These are phyloP conservation scores for Pythium dissotocum DNA, from an alignment of 352 stramenopile genomes.

Conservation along the genomic window DNA sequence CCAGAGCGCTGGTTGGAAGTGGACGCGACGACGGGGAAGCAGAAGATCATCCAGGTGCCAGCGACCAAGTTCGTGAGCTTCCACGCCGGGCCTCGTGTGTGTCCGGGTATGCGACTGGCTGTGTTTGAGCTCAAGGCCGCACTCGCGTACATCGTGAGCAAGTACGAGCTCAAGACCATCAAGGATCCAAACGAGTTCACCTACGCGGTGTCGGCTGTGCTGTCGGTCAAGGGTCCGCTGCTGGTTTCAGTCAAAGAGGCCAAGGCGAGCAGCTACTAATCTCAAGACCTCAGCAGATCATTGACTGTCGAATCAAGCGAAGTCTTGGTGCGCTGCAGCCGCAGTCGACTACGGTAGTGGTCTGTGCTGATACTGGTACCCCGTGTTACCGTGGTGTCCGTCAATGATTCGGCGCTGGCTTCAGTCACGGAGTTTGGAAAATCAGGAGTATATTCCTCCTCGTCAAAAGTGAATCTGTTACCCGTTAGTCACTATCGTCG, in stretches of 20 bases:
- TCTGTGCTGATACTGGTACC: no score
- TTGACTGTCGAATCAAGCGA: no score
- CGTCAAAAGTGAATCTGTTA: no score
- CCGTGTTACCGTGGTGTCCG: no score
- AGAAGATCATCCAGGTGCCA: slow-evolving; percentile 14
- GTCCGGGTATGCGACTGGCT: background rate
- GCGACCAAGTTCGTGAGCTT: slow-evolving; percentile 3
- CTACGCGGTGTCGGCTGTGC: background rate
- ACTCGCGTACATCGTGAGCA: background rate
- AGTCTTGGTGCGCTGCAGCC: no score
- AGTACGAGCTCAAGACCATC: background rate
- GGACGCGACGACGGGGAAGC: background rate
- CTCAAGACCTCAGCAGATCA: no score
- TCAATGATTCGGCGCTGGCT: no score
- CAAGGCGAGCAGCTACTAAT: background rate
- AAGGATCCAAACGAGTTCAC: background rate
- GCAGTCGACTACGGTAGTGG: no score
- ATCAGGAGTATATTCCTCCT: no score
- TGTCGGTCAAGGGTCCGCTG: background rate
- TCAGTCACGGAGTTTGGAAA: no score
- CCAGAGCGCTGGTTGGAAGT: slow-evolving; percentile 35
- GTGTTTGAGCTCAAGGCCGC: background rate
- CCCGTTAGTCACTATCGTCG: no score
- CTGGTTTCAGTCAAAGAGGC: background rate
- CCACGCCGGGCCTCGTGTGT: background rate